Percentiles rank a stretch among this genome's conserved stretches.
Evolutionary conservation across 225 moss, liverwort and hornwort genomes (phyloP).

Genomic region (Straminergon stramineum): DNA sequence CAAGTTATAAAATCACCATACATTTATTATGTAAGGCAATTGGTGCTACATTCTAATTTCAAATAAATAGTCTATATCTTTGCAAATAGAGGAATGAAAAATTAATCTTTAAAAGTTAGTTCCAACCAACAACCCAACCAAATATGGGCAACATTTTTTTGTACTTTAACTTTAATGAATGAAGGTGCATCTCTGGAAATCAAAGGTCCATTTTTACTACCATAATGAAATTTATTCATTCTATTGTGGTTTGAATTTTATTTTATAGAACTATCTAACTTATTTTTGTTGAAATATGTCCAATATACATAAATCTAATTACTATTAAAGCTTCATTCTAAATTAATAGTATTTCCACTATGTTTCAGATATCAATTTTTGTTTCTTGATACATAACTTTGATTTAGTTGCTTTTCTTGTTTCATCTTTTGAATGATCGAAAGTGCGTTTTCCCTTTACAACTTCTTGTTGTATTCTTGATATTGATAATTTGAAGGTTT

Average conservation of each 20-base stretch:
- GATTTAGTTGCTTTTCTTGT: no score
- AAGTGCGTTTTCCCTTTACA: rapidly evolving
- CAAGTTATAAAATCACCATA: background rate
- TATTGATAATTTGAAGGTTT: background rate
- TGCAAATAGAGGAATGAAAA: background rate
- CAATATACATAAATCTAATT: background rate
- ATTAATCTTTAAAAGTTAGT: no score
- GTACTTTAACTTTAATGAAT: rapidly evolving
- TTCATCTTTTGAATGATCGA: background rate
- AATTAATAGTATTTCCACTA: no score
- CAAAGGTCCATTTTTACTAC: background rate
- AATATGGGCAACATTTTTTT: background rate
- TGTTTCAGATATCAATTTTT: background rate
- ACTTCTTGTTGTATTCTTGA: background rate
- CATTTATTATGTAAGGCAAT: background rate
- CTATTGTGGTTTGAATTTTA: background rate
- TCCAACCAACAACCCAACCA: background rate
- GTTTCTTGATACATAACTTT: background rate
- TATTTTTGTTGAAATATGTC: background rate
- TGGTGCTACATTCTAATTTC: background rate
- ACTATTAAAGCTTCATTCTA: background rate
- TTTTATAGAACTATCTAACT: background rate
- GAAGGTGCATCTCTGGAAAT: background rate
- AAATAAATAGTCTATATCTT: background rate
- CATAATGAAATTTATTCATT: background rate